Percentiles rank a stretch among this genome's conserved stretches.
phyloP scores from a whole-genome alignment of 1,139 yeast species.

The Yamadazyma friedrichii region DNA sequence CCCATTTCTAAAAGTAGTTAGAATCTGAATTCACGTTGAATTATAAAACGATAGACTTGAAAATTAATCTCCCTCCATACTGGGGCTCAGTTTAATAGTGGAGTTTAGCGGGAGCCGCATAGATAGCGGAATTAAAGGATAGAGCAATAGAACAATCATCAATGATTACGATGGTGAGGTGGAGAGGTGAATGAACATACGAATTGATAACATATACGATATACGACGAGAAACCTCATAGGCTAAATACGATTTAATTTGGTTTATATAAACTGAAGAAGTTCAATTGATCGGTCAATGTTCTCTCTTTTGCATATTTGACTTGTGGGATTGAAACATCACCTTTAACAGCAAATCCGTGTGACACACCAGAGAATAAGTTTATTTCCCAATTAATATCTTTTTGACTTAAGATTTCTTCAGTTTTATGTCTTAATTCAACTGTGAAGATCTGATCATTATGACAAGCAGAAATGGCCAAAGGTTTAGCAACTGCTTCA shows the following conservation, averaged over 20 bases:
- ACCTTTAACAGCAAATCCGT: constrained; percentile 80
- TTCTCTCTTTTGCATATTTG: constrained; percentile 69
- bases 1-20: neutral
- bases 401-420: constrained; percentile 46
- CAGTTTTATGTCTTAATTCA: constrained; percentile 62
- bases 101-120: constrained; percentile 4
- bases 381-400: constrained; percentile 54
- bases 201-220: too few species aligned
- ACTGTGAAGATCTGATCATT: constrained; percentile 58
- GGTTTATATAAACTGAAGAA: too few species aligned
- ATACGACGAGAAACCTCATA: too few species aligned
- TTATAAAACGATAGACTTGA: too few species aligned
- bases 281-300: constrained; percentile 54
- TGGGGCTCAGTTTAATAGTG: neutral
- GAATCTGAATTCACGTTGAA: neutral
- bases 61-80: too few species aligned
- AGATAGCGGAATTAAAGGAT: neutral
- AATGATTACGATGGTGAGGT: too few species aligned
- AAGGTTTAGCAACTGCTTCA: constrained; percentile 54
- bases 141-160: too few species aligned
- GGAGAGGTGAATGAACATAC: too few species aligned
- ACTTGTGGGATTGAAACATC: constrained; percentile 55
- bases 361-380: constrained; percentile 59
- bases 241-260: too few species aligned
- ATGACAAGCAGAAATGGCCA: constrained; percentile 73